Conservation (phyloP, 768 basidiomycete genomes). For the Lyophyllum shimeji region DNA sequence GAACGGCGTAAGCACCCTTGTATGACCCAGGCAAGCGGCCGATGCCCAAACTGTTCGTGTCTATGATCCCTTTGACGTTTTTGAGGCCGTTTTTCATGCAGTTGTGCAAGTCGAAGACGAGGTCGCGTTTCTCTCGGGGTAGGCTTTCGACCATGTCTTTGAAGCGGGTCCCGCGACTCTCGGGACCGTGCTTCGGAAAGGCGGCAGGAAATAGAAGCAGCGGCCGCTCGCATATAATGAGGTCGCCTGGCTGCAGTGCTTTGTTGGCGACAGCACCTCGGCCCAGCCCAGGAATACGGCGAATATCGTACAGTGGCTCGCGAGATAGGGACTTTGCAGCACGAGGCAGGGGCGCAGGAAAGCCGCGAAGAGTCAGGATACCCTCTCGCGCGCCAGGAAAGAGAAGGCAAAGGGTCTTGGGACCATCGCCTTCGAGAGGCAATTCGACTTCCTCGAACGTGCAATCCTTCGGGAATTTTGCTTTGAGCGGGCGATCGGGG, state of each 20-base stretch:
- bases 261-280: constrained; percentile 5
- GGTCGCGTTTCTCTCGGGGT: not conserved
- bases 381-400: constrained; percentile 8
- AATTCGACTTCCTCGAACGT: too few relatives aligned
- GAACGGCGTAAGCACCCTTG: not conserved
- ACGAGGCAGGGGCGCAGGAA: constrained; percentile 1
- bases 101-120: constrained; percentile 10
- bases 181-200: not conserved
- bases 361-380: constrained; percentile 7
- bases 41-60: constrained; percentile 13
- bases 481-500: not conserved
- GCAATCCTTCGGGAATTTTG: too few relatives aligned
- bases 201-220: constrained; percentile 5
- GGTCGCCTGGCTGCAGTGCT: constrained; percentile 9
- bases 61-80: constrained; percentile 6
- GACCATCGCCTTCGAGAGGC: not conserved
- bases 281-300: constrained; percentile 8
- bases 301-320: not conserved
- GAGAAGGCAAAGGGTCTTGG: constrained; percentile 4
- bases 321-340: not conserved
- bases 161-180: not conserved
- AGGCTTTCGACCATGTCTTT: not conserved
- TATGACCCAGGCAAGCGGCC: constrained; percentile 16
- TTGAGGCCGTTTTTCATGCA: constrained; percentile 8
- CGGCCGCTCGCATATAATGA: constrained; percentile 9